These are phyloP conservation scores for Nepenthes gracilis DNA, from an alignment of 148 eudicot species.

Conservation along the genomic window DNA sequence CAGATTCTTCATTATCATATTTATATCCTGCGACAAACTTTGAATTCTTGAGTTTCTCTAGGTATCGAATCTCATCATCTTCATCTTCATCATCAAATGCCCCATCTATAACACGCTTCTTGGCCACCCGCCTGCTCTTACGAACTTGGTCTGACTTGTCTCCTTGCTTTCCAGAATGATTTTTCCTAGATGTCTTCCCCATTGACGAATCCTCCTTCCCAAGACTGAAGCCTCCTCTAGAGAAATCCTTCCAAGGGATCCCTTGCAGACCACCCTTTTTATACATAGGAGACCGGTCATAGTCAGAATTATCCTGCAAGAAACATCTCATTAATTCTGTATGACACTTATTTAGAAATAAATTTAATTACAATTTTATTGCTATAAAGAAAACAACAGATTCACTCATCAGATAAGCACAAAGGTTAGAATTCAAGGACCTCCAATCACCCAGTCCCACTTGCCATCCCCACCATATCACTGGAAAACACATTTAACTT, in stretches of 20 bases:
- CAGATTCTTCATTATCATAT: slow-evolving; percentile 45
- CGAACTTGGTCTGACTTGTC: slow-evolving; percentile 48
- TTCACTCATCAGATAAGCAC: neutral
- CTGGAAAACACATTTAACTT: too few relatives aligned
- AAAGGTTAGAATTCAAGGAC: neutral
- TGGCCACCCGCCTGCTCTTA: slow-evolving; percentile 60
- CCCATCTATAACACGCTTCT: slow-evolving; percentile 49
- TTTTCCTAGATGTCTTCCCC: slow-evolving; percentile 30
- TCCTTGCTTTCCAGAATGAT: slow-evolving; percentile 31
- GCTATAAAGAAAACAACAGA: neutral
- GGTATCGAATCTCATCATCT: slow-evolving; percentile 86
- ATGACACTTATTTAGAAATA: slow-evolving; percentile 1
- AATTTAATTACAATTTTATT: neutral
- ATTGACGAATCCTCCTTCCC: slow-evolving; percentile 39
- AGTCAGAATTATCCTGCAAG: slow-evolving; percentile 49
- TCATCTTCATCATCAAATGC: slow-evolving; percentile 76
- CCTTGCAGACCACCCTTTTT: slow-evolving; percentile 56
- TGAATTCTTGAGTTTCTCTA: slow-evolving; percentile 69
- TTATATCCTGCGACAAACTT: slow-evolving; percentile 27
- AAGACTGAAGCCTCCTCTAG: slow-evolving; percentile 40
- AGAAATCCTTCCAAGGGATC: slow-evolving; percentile 76
- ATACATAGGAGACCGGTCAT: slow-evolving; percentile 26
- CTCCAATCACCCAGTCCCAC: too few relatives aligned
- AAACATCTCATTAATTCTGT: slow-evolving; percentile 7
- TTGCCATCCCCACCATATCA: too few relatives aligned